Percentiles rank a stretch among this genome's conserved stretches.
These are phyloP conservation scores for Buddleja alternifolia DNA, from an alignment of 257 asterid genomes.

Conservation along the genomic window DNA sequence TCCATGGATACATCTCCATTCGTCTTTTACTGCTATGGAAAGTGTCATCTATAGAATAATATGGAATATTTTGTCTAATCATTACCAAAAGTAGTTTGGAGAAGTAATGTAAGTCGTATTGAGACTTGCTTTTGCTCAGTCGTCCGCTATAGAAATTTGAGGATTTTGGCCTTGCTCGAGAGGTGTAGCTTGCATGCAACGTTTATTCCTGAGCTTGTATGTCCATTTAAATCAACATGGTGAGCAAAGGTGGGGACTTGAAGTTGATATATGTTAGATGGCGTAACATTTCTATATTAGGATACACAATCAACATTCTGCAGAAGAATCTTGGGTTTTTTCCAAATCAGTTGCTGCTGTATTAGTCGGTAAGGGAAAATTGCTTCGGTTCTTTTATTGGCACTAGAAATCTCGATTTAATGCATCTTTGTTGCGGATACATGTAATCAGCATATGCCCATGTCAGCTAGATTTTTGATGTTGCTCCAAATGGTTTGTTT, in stretches of 20 bases:
- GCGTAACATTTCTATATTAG: conserved; percentile 44
- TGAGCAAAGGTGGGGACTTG: conserved; percentile 59
- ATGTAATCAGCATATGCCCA: too few species aligned
- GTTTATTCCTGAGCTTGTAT: conserved; percentile 37
- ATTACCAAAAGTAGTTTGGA: conserved; percentile 15
- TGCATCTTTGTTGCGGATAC: too few species aligned
- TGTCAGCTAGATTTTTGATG: too few species aligned
- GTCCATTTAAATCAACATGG: conserved; percentile 41
- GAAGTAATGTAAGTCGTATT: neutral
- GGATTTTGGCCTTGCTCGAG: conserved; percentile 39
- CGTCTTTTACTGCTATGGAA: neutral
- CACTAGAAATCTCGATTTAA: conserved; percentile 10
- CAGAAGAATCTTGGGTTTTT: conserved; percentile 59
- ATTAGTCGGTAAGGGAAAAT: conserved; percentile 67
- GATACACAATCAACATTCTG: conserved; percentile 52
- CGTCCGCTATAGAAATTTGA: conserved; percentile 15
- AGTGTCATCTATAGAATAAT: neutral
- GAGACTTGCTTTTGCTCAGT: conserved; percentile 38
- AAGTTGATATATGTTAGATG: conserved; percentile 48
- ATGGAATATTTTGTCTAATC: neutral
- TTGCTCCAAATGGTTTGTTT: too few species aligned
- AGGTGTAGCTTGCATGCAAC: conserved; percentile 36
- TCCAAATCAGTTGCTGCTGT: conserved; percentile 62
- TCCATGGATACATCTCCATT: conserved; percentile 8
- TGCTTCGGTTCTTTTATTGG: conserved; percentile 45